These are phyloP conservation scores for Physocladia obscura DNA, from an alignment of 192 early-diverging fungal genomes.

Conservation along the genomic window DNA sequence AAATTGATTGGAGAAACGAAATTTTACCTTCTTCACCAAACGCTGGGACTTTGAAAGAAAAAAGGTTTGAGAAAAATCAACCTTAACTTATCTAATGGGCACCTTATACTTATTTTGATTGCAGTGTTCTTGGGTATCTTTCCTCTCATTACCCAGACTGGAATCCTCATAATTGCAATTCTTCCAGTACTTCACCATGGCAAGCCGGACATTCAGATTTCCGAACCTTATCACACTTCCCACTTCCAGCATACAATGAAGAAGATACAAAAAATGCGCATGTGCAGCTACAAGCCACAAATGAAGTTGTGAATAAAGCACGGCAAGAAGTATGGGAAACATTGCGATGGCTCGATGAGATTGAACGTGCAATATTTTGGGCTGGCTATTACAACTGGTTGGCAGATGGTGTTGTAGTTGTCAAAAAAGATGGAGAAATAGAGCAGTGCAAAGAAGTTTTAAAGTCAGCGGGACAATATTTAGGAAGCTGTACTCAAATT, in stretches of 20 bases:
- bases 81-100: neutral
- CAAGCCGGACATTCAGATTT: neutral
- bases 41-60: neutral
- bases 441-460: neutral
- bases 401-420: conserved; percentile 33
- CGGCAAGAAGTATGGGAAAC: conserved; percentile 9
- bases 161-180: conserved; percentile 1
- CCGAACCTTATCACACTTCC: conserved; percentile 1
- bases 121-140: conserved; percentile 17
- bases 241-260: conserved; percentile 1
- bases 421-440: too few relatives aligned
- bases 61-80: neutral
- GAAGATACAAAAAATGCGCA: neutral
- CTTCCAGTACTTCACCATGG: conserved; percentile 4
- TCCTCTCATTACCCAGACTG: conserved; percentile 3
- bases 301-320: conserved; percentile 11
- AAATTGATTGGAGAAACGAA: conserved; percentile 20
- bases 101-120: neutral
- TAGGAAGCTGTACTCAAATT: conserved; percentile 12
- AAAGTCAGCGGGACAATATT: neutral
- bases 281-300: conserved; percentile 10
- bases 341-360: conserved; percentile 17
- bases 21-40: neutral
- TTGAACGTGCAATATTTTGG: conserved; percentile 40
- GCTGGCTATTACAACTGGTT: conserved; percentile 48